A percentile compares a stretch with the other conserved stretches of the same genome.
These are phyloP conservation scores for Gentiana macrophylla DNA, from an alignment of 257 asterid genomes.

Conservation along the genomic window DNA sequence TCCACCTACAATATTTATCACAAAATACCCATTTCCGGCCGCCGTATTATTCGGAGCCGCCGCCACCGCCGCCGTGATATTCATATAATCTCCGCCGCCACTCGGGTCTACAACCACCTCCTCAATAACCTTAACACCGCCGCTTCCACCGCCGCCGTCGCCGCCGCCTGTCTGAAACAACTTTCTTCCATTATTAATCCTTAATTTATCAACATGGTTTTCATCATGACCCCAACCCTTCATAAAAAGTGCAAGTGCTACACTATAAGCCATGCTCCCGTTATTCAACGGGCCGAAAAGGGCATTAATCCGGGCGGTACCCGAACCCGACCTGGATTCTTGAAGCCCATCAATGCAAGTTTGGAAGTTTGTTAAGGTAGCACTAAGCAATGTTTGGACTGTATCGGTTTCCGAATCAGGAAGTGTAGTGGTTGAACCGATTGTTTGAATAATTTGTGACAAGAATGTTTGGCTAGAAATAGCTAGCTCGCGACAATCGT, in stretches of 20 bases:
- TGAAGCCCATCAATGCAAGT: constrained; percentile 19
- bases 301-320: constrained; percentile 6
- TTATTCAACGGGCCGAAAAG: constrained; percentile 36
- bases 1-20: constrained; percentile 45
- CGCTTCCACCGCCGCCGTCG: background rate
- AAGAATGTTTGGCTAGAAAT: constrained; percentile 11
- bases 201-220: background rate
- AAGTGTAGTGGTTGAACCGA: constrained; percentile 3
- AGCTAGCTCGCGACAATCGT: constrained; percentile 22
- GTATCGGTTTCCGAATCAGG: constrained; percentile 6
- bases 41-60: constrained; percentile 46
- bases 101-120: constrained; percentile 43
- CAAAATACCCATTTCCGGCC: constrained; percentile 36
- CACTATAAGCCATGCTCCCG: constrained; percentile 48
- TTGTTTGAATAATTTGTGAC: background rate
- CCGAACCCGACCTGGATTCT: no score
- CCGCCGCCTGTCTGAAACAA: constrained; percentile 27
- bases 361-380: constrained; percentile 20
- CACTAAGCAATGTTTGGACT: constrained; percentile 15
- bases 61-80: constrained; percentile 50
- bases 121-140: constrained; percentile 22
- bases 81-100: constrained; percentile 39
- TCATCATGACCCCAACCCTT: constrained; percentile 34
- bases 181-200: constrained; percentile 21
- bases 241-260: constrained; percentile 52